Evolutionary conservation across 2,329 filamentous ascomycete species (phyloP).

Genomic region (Pestalotiopsis sp.): DNA sequence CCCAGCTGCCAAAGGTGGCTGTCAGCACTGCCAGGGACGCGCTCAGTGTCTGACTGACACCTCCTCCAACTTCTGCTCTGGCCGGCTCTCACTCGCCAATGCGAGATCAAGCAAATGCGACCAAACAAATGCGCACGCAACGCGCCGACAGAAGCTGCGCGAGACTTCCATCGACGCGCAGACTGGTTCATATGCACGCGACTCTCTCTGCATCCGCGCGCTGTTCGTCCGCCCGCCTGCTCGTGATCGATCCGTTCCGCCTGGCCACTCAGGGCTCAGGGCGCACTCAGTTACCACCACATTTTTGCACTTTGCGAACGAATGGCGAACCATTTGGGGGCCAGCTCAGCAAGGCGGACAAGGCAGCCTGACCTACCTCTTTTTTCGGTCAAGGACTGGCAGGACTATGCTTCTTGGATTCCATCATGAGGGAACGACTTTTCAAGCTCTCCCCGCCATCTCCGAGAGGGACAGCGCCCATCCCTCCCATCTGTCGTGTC

Average conservation of each 20-base stretch:
- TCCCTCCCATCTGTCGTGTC: not conserved
- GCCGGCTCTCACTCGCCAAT: not conserved
- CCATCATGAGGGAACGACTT: not conserved
- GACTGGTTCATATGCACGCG: not conserved
- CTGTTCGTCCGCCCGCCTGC: not conserved
- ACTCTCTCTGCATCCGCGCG: not conserved
- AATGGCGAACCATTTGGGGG: slow-evolving; percentile 13
- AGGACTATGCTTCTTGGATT: not conserved
- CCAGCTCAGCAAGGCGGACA: slow-evolving; percentile 6
- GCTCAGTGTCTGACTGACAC: not conserved
- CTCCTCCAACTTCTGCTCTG: not conserved
- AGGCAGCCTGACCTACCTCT: slow-evolving; percentile 5
- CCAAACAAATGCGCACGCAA: not conserved
- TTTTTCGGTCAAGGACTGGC: slow-evolving; percentile 9
- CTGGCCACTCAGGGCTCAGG: not conserved
- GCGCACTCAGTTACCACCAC: not conserved
- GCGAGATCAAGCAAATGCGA: slow-evolving; percentile 7
- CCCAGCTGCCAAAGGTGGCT: not conserved
- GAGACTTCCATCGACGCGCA: not conserved
- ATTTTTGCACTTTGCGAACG: not conserved
- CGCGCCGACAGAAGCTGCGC: not conserved
- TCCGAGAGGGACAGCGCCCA: not conserved
- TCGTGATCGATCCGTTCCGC: not conserved
- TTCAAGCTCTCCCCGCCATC: not conserved
- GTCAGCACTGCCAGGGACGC: not conserved